These are phyloP conservation scores for Sugiyamaella valdiviana DNA, from an alignment of 805 yeast species.

Conservation along the genomic window DNA sequence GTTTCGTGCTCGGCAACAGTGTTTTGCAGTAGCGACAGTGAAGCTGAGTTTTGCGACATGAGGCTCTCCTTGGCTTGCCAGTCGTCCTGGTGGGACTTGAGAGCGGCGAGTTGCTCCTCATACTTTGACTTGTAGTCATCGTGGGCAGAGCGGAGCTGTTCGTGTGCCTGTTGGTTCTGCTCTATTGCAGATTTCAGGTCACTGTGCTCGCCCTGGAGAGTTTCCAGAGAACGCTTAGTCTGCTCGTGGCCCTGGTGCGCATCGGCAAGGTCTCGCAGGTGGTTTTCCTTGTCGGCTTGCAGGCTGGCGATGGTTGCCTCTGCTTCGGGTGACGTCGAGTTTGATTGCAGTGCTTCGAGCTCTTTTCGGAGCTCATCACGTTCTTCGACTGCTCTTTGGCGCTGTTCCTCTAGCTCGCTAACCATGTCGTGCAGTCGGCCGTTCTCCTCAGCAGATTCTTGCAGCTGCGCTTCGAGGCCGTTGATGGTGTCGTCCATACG, in stretches of 20 bases:
- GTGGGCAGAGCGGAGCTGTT: neutral
- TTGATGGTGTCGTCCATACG: constrained; percentile 40
- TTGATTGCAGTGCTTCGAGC: constrained; percentile 1
- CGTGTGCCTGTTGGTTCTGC: neutral
- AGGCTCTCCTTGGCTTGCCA: neutral
- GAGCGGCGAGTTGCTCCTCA: neutral
- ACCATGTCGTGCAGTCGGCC: constrained; percentile 27
- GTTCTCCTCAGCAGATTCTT: constrained; percentile 26
- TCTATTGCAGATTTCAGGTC: neutral
- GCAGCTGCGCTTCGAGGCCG: constrained; percentile 22
- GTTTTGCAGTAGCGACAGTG: constrained; percentile 4
- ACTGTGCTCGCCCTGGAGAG: neutral
- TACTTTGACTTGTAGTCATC: neutral
- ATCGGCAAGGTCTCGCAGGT: neutral
- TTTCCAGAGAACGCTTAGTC: neutral
- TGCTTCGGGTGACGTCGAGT: neutral
- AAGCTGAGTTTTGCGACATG: neutral
- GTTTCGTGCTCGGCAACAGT: constrained; percentile 6
- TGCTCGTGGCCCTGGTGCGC: neutral
- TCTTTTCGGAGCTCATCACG: neutral
- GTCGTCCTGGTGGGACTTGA: neutral
- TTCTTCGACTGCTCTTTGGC: constrained; percentile 9
- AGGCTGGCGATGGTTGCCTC: neutral
- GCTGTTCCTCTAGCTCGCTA: constrained; percentile 21
- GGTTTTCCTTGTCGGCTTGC: neutral